These are phyloP conservation scores for Carallia pectinifolia DNA, from an alignment of 345 rosid genomes.

Conservation along the genomic window DNA sequence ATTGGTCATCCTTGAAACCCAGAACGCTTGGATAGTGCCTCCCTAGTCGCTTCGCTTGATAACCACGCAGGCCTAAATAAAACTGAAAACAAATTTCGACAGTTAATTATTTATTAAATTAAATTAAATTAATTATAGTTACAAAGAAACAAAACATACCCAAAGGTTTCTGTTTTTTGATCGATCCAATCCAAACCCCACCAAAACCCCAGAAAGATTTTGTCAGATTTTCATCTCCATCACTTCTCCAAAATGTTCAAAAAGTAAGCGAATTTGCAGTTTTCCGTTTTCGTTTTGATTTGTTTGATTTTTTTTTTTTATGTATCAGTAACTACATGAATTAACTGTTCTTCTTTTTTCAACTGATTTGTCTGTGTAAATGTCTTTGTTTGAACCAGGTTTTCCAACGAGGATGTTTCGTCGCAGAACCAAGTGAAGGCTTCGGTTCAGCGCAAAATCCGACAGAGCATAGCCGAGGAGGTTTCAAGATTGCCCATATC, in stretches of 20 bases:
- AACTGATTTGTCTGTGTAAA: background rate
- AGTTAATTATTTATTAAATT: too few species aligned
- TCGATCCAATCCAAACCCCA: conserved; percentile 1
- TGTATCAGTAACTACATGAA: background rate
- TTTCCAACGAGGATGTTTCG: conserved; percentile 85
- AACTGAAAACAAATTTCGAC: background rate
- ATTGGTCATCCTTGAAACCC: too few species aligned
- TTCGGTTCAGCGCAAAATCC: conserved; percentile 90
- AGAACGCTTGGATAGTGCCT: too few species aligned
- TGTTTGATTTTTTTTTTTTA: background rate
- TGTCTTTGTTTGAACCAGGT: conserved; percentile 38
- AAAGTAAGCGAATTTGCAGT: conserved; percentile 10
- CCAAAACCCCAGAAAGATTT: background rate
- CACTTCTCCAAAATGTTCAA: conserved; percentile 21
- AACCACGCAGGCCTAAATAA: background rate
- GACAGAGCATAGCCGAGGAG: conserved; percentile 97
- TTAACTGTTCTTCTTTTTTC: background rate
- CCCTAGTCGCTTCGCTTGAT: background rate
- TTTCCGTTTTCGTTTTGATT: background rate
- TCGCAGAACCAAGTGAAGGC: conserved; percentile 99
- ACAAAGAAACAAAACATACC: background rate
- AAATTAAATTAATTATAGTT: too few species aligned
- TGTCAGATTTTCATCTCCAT: too few species aligned
- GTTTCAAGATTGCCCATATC: conserved; percentile 27
- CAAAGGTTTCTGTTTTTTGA: background rate